Base-by-base conservation (phyloP, 441 rosid species). In the Pelargonium citronellum region DNA sequence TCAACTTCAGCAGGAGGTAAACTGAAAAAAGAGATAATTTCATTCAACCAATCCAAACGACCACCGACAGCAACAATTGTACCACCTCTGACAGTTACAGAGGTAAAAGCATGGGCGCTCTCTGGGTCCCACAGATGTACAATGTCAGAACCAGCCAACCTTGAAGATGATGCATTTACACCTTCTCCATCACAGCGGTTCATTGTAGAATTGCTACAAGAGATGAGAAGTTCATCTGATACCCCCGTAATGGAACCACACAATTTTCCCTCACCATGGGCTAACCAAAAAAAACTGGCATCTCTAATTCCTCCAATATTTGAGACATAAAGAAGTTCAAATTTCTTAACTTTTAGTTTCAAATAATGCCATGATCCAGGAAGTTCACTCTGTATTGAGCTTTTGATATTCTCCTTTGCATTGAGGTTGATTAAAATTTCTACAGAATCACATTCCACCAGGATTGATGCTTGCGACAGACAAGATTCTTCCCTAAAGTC, bases 131-230 rank as follows among this genome's bases (percentile, higher is more conserved):
- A 69, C 64, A 92, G 73, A 75, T 85, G 81, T 70, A 87, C 73
- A 82, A 96, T 82, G 81, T 90, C 90, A 68, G 90, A 82, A 83
- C 99, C 99, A 81, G 96, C 98, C 69, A 79, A 76, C 79, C 89
- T 73, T 68, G 95, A 86, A 20, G 99, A 96, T 74, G 91, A 82
- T 27, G 82, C 96, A 86, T 92, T 92, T 72, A 96, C 89, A 81
- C 96, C 97, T 75, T 88, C 90, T 71, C 99, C 99, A 82, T 91
- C 90, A 69, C 99, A 98, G 55, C 98, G 98, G 74, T 89, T 90
- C 83, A 86, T 84, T 49, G 92, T 73, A 67, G 97, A 84, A 74
- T 96, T 85, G 83, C 88, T 83, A 78, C 99, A 92, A 64, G 93
- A 86, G 77, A 96, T 84, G 76, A 96, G 82, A 80, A 92, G 79